Evolutionary conservation across 192 early-diverging fungal genomes (phyloP), one percentile per base, ranked within the genome.

Genomic region (Coemansia sp.): DNA sequence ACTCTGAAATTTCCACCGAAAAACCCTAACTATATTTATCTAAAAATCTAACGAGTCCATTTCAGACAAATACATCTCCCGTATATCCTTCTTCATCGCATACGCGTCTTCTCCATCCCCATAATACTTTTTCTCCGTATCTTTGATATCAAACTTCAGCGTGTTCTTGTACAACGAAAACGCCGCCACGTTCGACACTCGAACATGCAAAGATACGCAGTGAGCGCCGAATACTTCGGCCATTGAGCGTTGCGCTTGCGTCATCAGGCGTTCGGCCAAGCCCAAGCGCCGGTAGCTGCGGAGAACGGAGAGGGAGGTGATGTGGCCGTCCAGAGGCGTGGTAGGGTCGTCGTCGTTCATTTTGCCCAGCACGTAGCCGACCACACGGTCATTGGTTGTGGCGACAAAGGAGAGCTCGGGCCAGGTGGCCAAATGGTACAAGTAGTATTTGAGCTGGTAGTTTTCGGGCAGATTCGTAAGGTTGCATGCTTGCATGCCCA

Each of bases 381-480:
- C 92, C 52, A 99, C 89, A 41, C 90, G 88, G 6, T 23, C 93
- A 92, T 64, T 93, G 89, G 54, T 89, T 86, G 74, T 96, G 90
- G 97, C 97, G 6, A 99, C 95, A 62, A 87, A 95, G 31, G 93
- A 95, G 9, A 99, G 87, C 76, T 92, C 89, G n/a, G 92, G 92
- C 92, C 92, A 94, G 25, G 89, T 87, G 21, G 90, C 72, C 14
- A 87, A 71, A 55, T 94, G 92, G 66, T 94, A 93, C 43, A 93
- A 75, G 68, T 93, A 98, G 84, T 99, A 99, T 80, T 99, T 99
- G 92, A 99, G 95, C 72, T 94, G 92, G 79, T 99, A 99, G 88
- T 99, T 99, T 83, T 99, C 97, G 8, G 97, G 97, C 39, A 99
- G 85, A 77, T 99, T 98, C 59, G 87, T 84, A 59, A 99, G 83